Evolutionary conservation across 2,329 filamentous ascomycete genomes (phyloP), one percentile per base, ranked within the genome.

Genomic region (Hymenoscyphus infarciens): DNA sequence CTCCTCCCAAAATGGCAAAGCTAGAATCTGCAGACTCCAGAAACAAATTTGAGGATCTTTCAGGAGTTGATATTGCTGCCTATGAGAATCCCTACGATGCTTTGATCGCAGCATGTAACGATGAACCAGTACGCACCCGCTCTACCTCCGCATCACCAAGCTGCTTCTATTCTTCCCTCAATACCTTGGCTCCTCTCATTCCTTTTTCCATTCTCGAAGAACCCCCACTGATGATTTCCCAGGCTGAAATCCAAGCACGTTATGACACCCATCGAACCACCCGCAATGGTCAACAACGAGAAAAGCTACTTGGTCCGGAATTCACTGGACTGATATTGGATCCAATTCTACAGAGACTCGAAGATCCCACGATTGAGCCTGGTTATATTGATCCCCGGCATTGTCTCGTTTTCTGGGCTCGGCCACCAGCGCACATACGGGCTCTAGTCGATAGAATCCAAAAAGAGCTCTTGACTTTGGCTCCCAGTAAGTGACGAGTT

Each of bases 361-460:
- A 88, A 68, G 81, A 87, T 53, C 83, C 83, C 1, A 76, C 81
- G 0, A 77, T 88, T 39, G 82, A 91, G 66, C 87, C 87, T 0
- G 85, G 84, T 0, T 96, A 89, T 73, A 75, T 80, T 59, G 94
- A 98, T 73, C 83, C 85, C 52, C 82, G 94, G 49, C 83, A 97
- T 71, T 96, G 93, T 73, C 80, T 97, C 11, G 90, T 92, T 0
- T 87, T 97, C 72, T 97, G 92, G 92, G 91, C 90, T 3, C 82
- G 93, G 6, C 94, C 94, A 16, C 90, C 93, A 0, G 77, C 84
- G 55, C 85, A 88, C 68, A 80, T 97, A 19, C 80, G 88, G 55
- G 77, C 82, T 22, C 77, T 98, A 63, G 85, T 94, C 2, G 76
- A 78, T 1, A 82, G 83, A 62, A 77, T 97, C 33, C 94, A 97